Evolutionary conservation across 1,139 yeast species (phyloP), one percentile per base, ranked within the genome.

Genomic region (Geotrichum aggregatum): DNA sequence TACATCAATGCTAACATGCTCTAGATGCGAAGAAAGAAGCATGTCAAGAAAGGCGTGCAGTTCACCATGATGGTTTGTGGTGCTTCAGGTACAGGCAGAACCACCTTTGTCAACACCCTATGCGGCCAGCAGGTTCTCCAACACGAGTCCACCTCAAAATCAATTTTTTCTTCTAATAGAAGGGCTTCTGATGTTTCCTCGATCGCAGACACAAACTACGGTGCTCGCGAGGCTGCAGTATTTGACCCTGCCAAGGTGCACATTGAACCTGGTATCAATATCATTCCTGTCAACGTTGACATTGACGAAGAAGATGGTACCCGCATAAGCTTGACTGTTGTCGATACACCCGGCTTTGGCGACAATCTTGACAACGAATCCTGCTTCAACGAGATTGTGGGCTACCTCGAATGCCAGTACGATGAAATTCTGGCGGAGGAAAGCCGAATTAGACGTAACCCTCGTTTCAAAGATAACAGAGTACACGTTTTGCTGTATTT

Each of bases 351-450:
- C 16, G 91, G 89, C 34, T 87, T 86, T 72, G 95, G 95, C 57
- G 86, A 83, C 62, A 78, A 76, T 58, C 74, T 84, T 62, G 82
- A 80, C 63, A 83, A 82, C 70, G 73, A 79, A 31, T 82, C 81
- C 59, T 76, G 87, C 62, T 86, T 85, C 65, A 76, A 76, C 40
- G 86, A 85, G 60, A 83, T 89, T 57, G 81, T 83, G 52, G 80
- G 80, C 58, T 88, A 82, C 67, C 73, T 89, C 60, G 89, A 85
- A 64, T 88, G 84, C 66, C 96, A 89, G 68, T 88, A 85, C 67
- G 97, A 91, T 70, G 89, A 87, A 64, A 91, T 89, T 46, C 75
- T 91, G 62, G 84, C 92, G 14, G 97, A 91, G 68, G 97, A 91
- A 67, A 84, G 95, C 28, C 78, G 95, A 61, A 87, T 91, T 61